Percentiles rank a stretch among this genome's conserved stretches.
These are phyloP conservation scores for Paramecium sonneborni DNA, from an alignment of 73 alveolate genomes.

Conservation along the genomic window DNA sequence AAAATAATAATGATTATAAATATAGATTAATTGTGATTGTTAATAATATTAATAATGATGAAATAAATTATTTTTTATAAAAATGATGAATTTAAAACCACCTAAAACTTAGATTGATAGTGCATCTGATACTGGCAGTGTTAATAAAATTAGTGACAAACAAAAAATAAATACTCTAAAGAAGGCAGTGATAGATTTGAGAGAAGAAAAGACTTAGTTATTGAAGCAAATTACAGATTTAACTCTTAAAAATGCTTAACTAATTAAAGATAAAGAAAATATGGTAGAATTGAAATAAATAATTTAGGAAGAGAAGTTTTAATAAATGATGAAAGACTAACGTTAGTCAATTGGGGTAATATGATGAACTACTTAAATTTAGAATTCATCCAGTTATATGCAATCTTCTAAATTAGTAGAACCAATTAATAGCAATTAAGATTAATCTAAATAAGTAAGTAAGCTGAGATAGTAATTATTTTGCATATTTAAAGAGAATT, in stretches of 20 bases:
- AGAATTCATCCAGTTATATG: neutral
- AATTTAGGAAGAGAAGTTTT: neutral
- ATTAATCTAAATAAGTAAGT: neutral
- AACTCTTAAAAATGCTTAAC: neutral
- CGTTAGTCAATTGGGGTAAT: neutral
- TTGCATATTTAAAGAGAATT: neutral
- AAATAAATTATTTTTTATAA: neutral
- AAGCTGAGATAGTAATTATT: neutral
- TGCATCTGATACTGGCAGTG: constrained; percentile 23
- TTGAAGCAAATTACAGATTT: neutral
- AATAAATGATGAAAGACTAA: neutral
- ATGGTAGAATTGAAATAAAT: neutral
- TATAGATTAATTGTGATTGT: neutral
- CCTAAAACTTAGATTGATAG: constrained; percentile 2
- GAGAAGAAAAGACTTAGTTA: neutral
- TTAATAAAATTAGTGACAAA: neutral
- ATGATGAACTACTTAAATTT: neutral
- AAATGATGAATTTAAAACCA: neutral
- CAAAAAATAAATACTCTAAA: neutral
- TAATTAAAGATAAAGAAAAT: neutral
- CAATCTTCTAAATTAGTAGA: neutral
- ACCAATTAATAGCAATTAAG: neutral
- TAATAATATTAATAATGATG: neutral
- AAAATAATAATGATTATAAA: neutral
- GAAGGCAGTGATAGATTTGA: constrained; percentile 26